Evolutionary conservation across 768 basidiomycete genomes (phyloP).

Genomic region (Auriscalpium microsporum): DNA sequence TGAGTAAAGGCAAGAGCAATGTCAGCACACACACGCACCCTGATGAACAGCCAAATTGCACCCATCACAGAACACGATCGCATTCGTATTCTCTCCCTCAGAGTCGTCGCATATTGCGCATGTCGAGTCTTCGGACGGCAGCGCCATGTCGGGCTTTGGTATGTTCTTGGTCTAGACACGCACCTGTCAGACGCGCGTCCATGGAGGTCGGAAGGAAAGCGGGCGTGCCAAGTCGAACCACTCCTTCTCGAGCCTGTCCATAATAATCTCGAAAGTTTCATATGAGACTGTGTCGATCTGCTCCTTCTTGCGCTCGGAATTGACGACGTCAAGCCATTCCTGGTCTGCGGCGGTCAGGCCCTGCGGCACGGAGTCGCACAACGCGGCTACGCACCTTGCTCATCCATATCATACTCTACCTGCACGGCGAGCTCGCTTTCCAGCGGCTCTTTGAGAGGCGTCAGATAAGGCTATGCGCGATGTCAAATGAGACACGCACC

Average conservation of each 20-base stretch:
- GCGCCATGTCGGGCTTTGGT: conserved; percentile 76
- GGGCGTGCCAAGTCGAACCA: conserved; percentile 87
- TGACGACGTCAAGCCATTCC: conserved; percentile 87
- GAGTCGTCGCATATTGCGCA: conserved; percentile 98
- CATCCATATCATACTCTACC: conserved; percentile 99
- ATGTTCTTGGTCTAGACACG: conserved; percentile 76
- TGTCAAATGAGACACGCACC: conserved; percentile 37
- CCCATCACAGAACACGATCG: conserved; percentile 98
- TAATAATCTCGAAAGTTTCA: conserved; percentile 90
- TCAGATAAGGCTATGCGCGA: not conserved
- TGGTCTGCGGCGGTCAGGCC: conserved; percentile 46
- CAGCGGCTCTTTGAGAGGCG: conserved; percentile 58
- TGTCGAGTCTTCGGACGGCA: conserved; percentile 92
- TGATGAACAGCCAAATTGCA: conserved; percentile 99
- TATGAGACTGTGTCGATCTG: conserved; percentile 63
- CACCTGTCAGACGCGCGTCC: not conserved
- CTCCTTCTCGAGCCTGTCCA: conserved; percentile 98
- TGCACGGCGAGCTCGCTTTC: conserved; percentile 87
- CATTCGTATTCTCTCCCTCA: conserved; percentile 97
- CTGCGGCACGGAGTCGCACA: not conserved
- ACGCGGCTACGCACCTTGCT: conserved; percentile 59
- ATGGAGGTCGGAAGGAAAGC: conserved; percentile 6
- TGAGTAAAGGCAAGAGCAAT: not conserved
- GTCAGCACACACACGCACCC: conserved; percentile 41
- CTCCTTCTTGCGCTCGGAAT: conserved; percentile 72